Conservation (phyloP, 2,329 filamentous ascomycete genomes). For the Alternaria arbusti region DNA sequence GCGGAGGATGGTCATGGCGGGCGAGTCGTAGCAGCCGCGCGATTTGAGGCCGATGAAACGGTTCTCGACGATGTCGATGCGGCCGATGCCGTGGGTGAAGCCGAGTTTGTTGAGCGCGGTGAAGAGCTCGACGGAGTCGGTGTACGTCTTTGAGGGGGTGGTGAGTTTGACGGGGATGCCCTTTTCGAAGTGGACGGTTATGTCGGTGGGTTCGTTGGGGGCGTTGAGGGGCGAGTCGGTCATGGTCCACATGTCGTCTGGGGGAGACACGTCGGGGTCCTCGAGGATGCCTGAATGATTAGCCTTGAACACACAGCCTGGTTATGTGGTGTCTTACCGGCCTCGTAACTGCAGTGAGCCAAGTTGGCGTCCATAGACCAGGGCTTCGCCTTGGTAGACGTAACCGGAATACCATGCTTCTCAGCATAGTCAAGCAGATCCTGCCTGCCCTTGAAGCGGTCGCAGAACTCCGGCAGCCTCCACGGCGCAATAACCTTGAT, state of each 20-base stretch:
- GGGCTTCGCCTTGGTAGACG: constrained; percentile 72
- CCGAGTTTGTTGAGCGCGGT: constrained; percentile 73
- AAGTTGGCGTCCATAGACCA: constrained; percentile 66
- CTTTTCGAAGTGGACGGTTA: constrained; percentile 75
- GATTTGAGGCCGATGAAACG: constrained; percentile 81
- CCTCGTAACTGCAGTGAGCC: constrained; percentile 81
- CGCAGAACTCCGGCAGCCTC: constrained; percentile 72
- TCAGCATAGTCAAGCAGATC: constrained; percentile 76
- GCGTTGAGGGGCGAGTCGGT: constrained; percentile 72
- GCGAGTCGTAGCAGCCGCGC: constrained; percentile 77
- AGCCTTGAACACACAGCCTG: neutral
- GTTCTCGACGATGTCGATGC: constrained; percentile 85
- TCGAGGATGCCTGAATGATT: constrained; percentile 62
- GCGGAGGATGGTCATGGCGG: constrained; percentile 56
- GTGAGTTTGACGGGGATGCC: constrained; percentile 75
- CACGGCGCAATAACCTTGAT: constrained; percentile 80
- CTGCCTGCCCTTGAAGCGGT: constrained; percentile 73
- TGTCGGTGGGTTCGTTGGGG: constrained; percentile 73
- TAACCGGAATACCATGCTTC: constrained; percentile 72
- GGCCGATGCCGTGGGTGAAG: constrained; percentile 74
- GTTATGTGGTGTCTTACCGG: constrained; percentile 54
- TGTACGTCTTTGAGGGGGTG: constrained; percentile 64
- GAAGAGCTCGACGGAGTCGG: constrained; percentile 76
- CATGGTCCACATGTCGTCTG: constrained; percentile 81
- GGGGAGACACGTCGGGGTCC: constrained; percentile 68